Evolutionary conservation across 1,284 basidiomycete species (phyloP).

Genomic region (Puccinia hordei): DNA sequence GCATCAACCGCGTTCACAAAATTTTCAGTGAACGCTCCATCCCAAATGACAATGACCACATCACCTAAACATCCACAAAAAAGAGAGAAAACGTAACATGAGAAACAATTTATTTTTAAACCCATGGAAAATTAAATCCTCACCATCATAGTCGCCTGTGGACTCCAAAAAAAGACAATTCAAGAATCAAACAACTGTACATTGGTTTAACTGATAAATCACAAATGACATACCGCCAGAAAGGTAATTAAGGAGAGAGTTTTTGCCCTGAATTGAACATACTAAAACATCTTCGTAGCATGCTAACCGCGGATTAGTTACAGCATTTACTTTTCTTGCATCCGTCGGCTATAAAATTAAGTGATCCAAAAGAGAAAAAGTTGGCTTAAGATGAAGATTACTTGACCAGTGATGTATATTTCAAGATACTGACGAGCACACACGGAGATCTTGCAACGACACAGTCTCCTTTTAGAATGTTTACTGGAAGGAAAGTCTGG

Average conservation of each 20-base stretch:
- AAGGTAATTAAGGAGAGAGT: constrained; percentile 38
- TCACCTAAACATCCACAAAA: constrained; percentile 23
- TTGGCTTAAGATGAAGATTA: background rate
- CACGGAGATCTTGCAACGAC: constrained; percentile 44
- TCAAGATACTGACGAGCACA: constrained; percentile 30
- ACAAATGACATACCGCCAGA: constrained; percentile 35
- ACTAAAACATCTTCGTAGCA: constrained; percentile 42
- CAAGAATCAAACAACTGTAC: background rate
- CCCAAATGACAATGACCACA: constrained; percentile 47
- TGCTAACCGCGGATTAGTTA: constrained; percentile 23
- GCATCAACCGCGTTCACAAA: constrained; percentile 36
- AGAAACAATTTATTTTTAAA: background rate
- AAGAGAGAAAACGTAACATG: background rate
- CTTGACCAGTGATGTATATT: too few relatives aligned
- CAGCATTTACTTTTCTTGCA: constrained; percentile 43
- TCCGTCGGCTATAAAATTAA: constrained; percentile 31
- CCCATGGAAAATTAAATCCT: background rate
- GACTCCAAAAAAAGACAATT: background rate
- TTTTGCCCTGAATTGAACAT: constrained; percentile 34
- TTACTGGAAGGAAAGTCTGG: constrained; percentile 25
- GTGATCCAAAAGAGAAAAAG: background rate
- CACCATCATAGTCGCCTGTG: constrained; percentile 50
- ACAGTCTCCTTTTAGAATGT: constrained; percentile 28
- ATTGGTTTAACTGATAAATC: background rate
- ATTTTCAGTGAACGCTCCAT: constrained; percentile 22